A percentile compares a stretch with the other conserved stretches of the same genome.
phyloP scores from a whole-genome alignment of 2,329 filamentous ascomycete genomes.

The Acarospora socialis region DNA sequence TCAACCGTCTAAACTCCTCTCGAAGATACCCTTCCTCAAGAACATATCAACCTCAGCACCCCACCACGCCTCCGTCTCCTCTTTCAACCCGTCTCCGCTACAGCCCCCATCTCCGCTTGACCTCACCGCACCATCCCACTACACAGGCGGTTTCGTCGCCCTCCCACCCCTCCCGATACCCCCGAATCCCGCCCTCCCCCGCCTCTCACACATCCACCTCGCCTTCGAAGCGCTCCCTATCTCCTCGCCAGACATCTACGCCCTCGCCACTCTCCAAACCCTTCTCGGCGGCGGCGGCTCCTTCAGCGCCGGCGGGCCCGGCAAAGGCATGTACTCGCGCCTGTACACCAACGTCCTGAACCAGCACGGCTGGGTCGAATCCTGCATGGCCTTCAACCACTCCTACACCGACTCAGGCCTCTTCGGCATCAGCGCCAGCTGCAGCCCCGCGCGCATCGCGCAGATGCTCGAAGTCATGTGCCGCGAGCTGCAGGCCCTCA shows the following conservation, averaged over 20 bases:
- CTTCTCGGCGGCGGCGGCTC: constrained; percentile 91
- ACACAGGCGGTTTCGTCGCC: constrained; percentile 86
- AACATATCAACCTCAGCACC: constrained; percentile 65
- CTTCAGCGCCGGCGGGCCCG: constrained; percentile 89
- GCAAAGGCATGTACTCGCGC: constrained; percentile 97
- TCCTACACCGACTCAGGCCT: constrained; percentile 91
- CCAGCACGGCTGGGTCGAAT: constrained; percentile 95
- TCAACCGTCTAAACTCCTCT: constrained; percentile 40
- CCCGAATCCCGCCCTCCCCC: constrained; percentile 59
- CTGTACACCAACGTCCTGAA: constrained; percentile 97
- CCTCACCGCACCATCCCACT: constrained; percentile 55
- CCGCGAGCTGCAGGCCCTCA: constrained; percentile 67
- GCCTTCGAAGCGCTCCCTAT: constrained; percentile 93
- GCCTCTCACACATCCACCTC: constrained; percentile 84
- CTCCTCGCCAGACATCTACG: constrained; percentile 83
- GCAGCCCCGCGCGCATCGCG: constrained; percentile 60
- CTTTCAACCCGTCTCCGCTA: constrained; percentile 28
- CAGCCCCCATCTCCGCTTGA: constrained; percentile 37
- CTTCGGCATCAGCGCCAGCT: constrained; percentile 84
- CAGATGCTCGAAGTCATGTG: constrained; percentile 94
- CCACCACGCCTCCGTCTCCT: constrained; percentile 44
- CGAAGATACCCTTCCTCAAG: constrained; percentile 80
- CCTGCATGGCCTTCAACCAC: constrained; percentile 91
- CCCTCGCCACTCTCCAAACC: constrained; percentile 85
- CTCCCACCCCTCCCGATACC: constrained; percentile 69